phyloP scores from a whole-genome alignment of 495 filamentous ascomycete genomes.

The Cercophora sp. region DNA sequence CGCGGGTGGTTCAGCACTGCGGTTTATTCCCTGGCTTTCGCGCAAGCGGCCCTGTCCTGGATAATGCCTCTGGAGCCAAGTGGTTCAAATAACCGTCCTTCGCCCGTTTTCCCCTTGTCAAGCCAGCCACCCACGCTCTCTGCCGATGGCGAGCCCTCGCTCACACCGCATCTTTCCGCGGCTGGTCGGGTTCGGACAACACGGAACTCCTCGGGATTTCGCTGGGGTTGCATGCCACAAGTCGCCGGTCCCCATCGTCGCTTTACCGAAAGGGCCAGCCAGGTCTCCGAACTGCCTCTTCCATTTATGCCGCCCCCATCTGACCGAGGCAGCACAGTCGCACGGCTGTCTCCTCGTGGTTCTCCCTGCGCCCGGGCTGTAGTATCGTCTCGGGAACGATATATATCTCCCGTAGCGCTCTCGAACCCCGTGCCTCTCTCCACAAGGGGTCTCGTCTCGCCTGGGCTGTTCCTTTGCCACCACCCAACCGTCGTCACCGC shows the following conservation, averaged over 20 bases:
- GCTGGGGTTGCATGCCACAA: not conserved
- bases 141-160: slow-evolving; percentile 1
- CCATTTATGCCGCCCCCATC: not conserved
- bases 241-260: not conserved
- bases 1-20: not conserved
- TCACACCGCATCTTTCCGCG: slow-evolving; percentile 11
- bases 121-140: not conserved
- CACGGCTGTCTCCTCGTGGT: not conserved
- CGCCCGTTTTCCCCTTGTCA: slow-evolving; percentile 9
- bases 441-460: slow-evolving; percentile 9
- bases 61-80: slow-evolving; percentile 14
- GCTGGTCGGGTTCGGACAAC: not conserved
- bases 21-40: not conserved
- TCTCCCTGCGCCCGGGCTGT: not conserved
- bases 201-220: not conserved
- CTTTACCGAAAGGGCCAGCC: not conserved
- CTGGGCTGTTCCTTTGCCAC: slow-evolving; percentile 17
- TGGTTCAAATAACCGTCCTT: slow-evolving; percentile 13
- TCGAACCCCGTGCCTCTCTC: slow-evolving; percentile 2
- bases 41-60: slow-evolving; percentile 3
- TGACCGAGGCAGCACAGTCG: not conserved
- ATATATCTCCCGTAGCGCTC: slow-evolving; percentile 13
- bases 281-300: not conserved
- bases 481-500: slow-evolving; percentile 15
- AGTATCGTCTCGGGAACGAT: slow-evolving; percentile 8